Conservation (phyloP, 106 monocot genomes). For the Iris macrosiphon region DNA sequence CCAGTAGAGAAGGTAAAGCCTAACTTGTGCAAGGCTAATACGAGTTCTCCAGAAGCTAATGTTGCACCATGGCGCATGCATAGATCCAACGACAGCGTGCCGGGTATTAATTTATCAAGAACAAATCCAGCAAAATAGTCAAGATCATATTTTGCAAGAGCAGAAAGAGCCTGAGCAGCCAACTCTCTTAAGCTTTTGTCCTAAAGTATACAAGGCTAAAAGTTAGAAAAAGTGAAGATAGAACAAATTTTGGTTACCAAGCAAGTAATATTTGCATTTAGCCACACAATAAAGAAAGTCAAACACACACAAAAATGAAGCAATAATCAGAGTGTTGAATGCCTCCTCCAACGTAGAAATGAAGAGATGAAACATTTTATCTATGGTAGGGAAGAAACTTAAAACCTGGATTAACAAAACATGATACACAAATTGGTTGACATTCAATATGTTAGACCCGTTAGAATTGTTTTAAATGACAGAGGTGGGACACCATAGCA, state of each 20-base stretch:
- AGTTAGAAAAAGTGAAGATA: slow-evolving; percentile 7
- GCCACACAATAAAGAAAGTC: too few species aligned
- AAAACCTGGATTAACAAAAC: too few species aligned
- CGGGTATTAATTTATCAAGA: slow-evolving; percentile 62
- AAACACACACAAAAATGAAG: too few species aligned
- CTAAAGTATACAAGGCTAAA: slow-evolving; percentile 18
- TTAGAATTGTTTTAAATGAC: too few species aligned
- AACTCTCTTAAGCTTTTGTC: slow-evolving; percentile 84
- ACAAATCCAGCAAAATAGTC: slow-evolving; percentile 66
- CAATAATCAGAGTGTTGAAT: too few species aligned
- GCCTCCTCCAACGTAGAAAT: too few species aligned
- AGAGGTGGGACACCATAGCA: too few species aligned
- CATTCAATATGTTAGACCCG: too few species aligned
- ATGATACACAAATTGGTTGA: too few species aligned
- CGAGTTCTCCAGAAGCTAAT: slow-evolving; percentile 84
- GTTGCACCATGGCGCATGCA: slow-evolving; percentile 97
- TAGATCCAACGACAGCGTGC: slow-evolving; percentile 81
- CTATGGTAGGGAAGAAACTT: too few species aligned
- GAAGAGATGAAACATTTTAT: too few species aligned
- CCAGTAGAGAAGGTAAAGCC: slow-evolving; percentile 60
- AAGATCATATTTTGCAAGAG: slow-evolving; percentile 79
- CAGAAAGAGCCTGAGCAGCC: slow-evolving; percentile 78
- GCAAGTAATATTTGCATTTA: too few species aligned
- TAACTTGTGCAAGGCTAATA: slow-evolving; percentile 55
- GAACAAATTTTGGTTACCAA: background rate